phyloP scores from a whole-genome alignment of 495 filamentous ascomycete genomes.

The Penicillium macrosclerotiorum region DNA sequence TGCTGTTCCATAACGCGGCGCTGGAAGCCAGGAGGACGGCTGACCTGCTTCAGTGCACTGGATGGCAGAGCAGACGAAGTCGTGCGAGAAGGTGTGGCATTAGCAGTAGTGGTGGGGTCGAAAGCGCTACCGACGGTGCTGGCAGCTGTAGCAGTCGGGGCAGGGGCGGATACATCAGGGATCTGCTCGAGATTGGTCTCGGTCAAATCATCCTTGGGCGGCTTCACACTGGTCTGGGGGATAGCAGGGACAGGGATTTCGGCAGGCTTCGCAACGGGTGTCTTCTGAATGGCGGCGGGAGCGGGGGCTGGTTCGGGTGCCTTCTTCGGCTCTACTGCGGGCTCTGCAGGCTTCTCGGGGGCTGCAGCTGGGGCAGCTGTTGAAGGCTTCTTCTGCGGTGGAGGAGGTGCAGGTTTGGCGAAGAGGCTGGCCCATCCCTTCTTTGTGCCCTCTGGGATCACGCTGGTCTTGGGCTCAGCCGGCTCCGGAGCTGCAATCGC shows the following conservation, averaged over 20 bases:
- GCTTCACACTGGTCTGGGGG: conserved; percentile 55
- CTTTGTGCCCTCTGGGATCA: conserved; percentile 49
- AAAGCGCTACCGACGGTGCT: conserved; percentile 84
- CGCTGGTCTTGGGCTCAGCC: conserved; percentile 41
- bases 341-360: conserved; percentile 26
- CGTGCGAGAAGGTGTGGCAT: conserved; percentile 62
- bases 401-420: conserved; percentile 45
- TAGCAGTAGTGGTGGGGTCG: conserved; percentile 57
- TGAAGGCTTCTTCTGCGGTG: conserved; percentile 36
- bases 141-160: conserved; percentile 77
- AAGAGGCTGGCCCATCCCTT: conserved; percentile 67
- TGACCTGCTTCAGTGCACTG: conserved; percentile 73
- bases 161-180: conserved; percentile 71
- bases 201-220: conserved; percentile 82
- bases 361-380: conserved; percentile 27
- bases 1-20: conserved; percentile 88
- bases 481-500: conserved; percentile 26
- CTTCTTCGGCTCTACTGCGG: conserved; percentile 24
- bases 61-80: conserved; percentile 67
- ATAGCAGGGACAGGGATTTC: conserved; percentile 35
- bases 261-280: conserved; percentile 27
- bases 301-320: conserved; percentile 21
- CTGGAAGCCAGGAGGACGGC: conserved; percentile 71
- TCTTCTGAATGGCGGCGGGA: conserved; percentile 29
- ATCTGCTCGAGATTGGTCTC: conserved; percentile 89